Base-by-base conservation (phyloP, 2,329 filamentous ascomycete species). In the Incumbomyces delicatus region DNA sequence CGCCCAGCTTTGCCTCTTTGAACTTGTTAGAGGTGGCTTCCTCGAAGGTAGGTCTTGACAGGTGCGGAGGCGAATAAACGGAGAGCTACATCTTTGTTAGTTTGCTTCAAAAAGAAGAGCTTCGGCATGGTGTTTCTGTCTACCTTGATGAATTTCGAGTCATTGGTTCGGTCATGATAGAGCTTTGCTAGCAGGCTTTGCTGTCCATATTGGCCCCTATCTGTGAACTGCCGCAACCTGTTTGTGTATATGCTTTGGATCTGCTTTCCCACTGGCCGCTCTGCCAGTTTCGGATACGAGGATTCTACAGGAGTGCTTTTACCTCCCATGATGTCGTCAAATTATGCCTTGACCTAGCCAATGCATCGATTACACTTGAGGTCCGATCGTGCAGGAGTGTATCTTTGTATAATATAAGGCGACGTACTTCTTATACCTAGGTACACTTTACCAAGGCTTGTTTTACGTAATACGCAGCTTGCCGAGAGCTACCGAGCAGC, bases 181-280 rank as follows among this genome's bases (percentile, higher is more conserved):
- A 45, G 34, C 22, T 45, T 45, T 12, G 83, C 78, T 49, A 81
- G 70, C 39, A 94, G 73, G 59, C 88, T 88, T 56, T 85, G 75
- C 48, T 76, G 75, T 52, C 82, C 74, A 68, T 88, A 94, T 66
- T 94, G 86, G 41, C 88, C 88, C 40, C 70, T 72, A 50, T 77
- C 77, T 50, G 86, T 88, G 67, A 95, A 95, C 59, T 85, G 82
- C 51, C 76, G 73, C 61, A 96, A 81, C 45, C 90, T 82, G 57
- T 87, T 81, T 60, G 81, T 83, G 69, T 95, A 94, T 66, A 95
- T 87, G 62, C 78, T 79, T 57, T 81, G 75, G 64, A 95, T 95
- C 63, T 84, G 80, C 67, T 92, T 85, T 53, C 87, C 87, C 50
- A 78, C 75, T 16, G 77, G 77, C 47, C 67, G 64, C 46, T 67